Conservation (phyloP, 1,139 yeast genomes). For the Geotrichum citri-aurantii region DNA sequence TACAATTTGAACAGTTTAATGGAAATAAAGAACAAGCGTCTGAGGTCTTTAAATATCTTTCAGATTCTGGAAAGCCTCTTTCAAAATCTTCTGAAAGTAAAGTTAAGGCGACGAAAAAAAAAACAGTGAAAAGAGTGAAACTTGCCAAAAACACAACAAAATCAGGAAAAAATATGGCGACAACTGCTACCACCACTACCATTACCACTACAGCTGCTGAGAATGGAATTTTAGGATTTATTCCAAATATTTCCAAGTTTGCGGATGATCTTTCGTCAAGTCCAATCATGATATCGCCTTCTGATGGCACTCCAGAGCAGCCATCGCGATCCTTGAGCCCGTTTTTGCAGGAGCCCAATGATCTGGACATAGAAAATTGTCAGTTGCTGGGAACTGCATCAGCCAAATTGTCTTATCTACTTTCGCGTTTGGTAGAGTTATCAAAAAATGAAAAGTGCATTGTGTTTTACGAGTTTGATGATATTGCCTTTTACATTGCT, state of each 20-base stretch:
- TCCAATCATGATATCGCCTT: conserved; percentile 20
- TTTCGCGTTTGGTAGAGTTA: conserved; percentile 41
- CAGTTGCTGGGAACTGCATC: conserved; percentile 41
- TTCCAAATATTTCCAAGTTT: conserved; percentile 10
- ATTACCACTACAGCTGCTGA: neutral
- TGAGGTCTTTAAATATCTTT: neutral
- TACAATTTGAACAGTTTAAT: neutral
- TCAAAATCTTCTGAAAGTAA: conserved; percentile 4
- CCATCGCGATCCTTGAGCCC: conserved; percentile 6
- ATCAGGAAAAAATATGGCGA: neutral
- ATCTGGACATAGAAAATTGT: conserved; percentile 10
- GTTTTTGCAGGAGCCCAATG: neutral
- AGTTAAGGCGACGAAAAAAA: neutral
- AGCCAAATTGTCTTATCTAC: conserved; percentile 54
- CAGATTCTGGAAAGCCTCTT: conserved; percentile 3
- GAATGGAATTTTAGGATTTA: conserved; percentile 8
- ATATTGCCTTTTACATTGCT: conserved; percentile 60
- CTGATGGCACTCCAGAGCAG: neutral
- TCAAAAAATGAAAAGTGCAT: conserved; percentile 55
- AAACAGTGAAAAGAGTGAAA: neutral
- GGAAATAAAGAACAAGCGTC: neutral
- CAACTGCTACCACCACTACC: neutral
- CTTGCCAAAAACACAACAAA: neutral
- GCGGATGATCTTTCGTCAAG: conserved; percentile 28
- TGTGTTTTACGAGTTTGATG: conserved; percentile 66